Conservation (phyloP, 768 basidiomycete species). For the Phlebiopsis gigantea region DNA sequence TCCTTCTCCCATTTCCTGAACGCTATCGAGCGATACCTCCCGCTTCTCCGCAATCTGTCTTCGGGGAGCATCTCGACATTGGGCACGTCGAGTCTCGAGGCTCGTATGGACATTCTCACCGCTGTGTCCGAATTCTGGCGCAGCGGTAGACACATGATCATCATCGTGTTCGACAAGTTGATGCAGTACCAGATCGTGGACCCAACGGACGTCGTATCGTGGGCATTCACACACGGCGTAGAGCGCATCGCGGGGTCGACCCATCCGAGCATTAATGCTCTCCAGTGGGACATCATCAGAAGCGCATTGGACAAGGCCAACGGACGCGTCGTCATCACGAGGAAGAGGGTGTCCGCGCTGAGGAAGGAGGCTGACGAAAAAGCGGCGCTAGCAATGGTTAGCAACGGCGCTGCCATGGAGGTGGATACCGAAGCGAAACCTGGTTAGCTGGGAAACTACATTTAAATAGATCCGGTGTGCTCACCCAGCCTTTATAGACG, state of each 20-base stretch:
- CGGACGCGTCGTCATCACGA: constrained; percentile 76
- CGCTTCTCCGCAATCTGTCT: constrained; percentile 63
- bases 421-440: constrained; percentile 72
- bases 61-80: constrained; percentile 32
- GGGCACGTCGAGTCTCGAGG: constrained; percentile 41
- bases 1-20: constrained; percentile 98
- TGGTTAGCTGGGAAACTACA: constrained; percentile 33
- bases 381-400: constrained; percentile 69
- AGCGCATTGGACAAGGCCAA: constrained; percentile 87
- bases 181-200: constrained; percentile 99
- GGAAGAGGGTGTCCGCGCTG: constrained; percentile 65
- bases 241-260: constrained; percentile 14
- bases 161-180: constrained; percentile 93
- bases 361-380: constrained; percentile 88
- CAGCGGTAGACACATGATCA: constrained; percentile 78
- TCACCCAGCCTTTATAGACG: constrained; percentile 30
- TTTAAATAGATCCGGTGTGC: background rate
- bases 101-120: constrained; percentile 66
- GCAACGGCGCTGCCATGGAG: constrained; percentile 46
- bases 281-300: constrained; percentile 84
- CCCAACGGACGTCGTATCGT: constrained; percentile 83
- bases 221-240: constrained; percentile 51
- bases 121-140: constrained; percentile 79
- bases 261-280: constrained; percentile 46
- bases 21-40: constrained; percentile 91